Evolutionary conservation across 2,329 filamentous ascomycete genomes (phyloP), one percentile per base, ranked within the genome.

Genomic region (Paecilomyces variotii): DNA sequence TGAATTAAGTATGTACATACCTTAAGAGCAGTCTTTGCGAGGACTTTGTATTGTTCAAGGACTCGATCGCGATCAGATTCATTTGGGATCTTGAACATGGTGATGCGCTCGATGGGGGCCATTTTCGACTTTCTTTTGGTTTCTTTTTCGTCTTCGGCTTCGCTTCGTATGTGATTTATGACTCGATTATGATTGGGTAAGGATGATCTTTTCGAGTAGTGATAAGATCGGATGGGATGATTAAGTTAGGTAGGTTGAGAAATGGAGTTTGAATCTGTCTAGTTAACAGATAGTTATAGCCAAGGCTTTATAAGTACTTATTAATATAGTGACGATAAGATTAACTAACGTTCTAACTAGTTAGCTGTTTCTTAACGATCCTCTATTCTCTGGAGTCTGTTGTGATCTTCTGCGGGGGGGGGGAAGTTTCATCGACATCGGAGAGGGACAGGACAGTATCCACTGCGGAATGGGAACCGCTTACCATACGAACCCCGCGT

Each of bases 41-140:
- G 65, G 4, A 72, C 66, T 58, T 76, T 74, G 65, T 80, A 80
- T 59, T 76, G 68, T 25, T 78, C 76, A 1, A 82, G 62, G 4
- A 82, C 64, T 14, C 70, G 67, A 28, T 74, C 67, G 25, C 77
- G 74, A 60, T 79, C 75, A 53, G 71, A 73, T 49, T 77, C 74
- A 52, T 78, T 74, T 59, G 79, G 75, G 58, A 82, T 72, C 65
- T 82, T 82, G 76, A 83, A 83, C 60, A 81, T 72, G 30, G 80
- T 82, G 61, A 82, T 74, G 55, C 80, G 76, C 63, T 80, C 77
- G 65, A 82, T 76, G 28, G 69, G 68, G 19, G 72, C 68, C 73
- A 75, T 76, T 59, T 56, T 66, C 35, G 5, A 2, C 14, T n/a
- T 45, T 39, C 35, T 39, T 39, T 39, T 45, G 4, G 9, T 34